Conservation (phyloP, 2,329 filamentous ascomycete species). For the Sclerotinia nivalis region DNA sequence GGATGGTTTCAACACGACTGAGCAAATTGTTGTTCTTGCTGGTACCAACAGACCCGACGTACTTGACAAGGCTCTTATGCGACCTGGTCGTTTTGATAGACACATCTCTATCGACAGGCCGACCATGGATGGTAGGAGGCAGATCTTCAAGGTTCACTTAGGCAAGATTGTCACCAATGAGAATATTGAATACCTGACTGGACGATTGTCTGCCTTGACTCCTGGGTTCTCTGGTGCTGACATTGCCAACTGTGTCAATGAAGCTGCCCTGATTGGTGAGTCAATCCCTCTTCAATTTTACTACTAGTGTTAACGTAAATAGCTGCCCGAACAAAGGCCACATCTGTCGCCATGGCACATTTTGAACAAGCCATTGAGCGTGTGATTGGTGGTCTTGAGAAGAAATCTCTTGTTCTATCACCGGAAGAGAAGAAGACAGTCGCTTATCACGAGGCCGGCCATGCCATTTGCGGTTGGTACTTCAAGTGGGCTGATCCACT, state of each 20-base stretch:
- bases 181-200: constrained; percentile 82
- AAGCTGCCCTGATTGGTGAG: constrained; percentile 92
- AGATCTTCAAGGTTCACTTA: constrained; percentile 94
- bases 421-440: constrained; percentile 95
- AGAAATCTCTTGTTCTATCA: constrained; percentile 91
- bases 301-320: constrained; percentile 41
- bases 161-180: constrained; percentile 93
- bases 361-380: constrained; percentile 98
- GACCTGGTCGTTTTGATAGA: constrained; percentile 93
- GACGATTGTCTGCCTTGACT: constrained; percentile 86
- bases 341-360: constrained; percentile 81
- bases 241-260: constrained; percentile 97
- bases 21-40: constrained; percentile 94
- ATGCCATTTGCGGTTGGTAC: constrained; percentile 98
- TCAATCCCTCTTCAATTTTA: constrained; percentile 26
- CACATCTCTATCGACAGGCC: constrained; percentile 94
- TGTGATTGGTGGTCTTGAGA: constrained; percentile 93
- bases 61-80: constrained; percentile 92
- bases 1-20: constrained; percentile 97
- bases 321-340: constrained; percentile 83
- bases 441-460: constrained; percentile 96
- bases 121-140: constrained; percentile 93
- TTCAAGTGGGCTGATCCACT: constrained; percentile 95
- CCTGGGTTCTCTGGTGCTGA: constrained; percentile 97
- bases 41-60: constrained; percentile 96